These are phyloP conservation scores for Biscutella auriculata DNA, from an alignment of 441 rosid genomes.

Conservation along the genomic window DNA sequence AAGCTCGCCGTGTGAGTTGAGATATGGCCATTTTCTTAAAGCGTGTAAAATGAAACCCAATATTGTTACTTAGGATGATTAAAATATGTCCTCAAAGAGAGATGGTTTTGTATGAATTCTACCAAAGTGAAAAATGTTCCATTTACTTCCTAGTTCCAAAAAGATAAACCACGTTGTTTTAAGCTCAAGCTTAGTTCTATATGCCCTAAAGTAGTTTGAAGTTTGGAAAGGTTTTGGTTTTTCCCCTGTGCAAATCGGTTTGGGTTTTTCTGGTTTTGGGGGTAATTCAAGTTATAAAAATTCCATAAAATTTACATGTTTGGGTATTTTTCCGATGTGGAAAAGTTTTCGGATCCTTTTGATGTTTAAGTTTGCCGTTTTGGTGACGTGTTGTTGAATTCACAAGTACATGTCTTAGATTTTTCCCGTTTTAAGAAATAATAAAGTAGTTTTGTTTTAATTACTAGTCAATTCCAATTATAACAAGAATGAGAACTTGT, in stretches of 20 bases:
- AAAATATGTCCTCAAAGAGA: neutral
- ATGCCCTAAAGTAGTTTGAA: neutral
- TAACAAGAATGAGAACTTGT: slow-evolving; percentile 7
- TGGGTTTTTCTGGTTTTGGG: too few relatives aligned
- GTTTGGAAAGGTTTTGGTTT: too few relatives aligned
- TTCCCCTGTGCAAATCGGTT: too few relatives aligned
- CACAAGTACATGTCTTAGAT: neutral
- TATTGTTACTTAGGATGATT: neutral
- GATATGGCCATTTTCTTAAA: neutral
- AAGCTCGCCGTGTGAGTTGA: slow-evolving; percentile 67
- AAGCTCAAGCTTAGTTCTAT: neutral
- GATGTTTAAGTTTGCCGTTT: neutral
- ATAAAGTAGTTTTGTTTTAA: neutral
- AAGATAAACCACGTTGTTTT: neutral
- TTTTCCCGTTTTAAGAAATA: too few relatives aligned
- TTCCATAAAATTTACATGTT: too few relatives aligned
- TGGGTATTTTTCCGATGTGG: neutral
- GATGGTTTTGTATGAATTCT: neutral
- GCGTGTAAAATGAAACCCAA: slow-evolving; percentile 3
- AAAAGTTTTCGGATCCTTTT: neutral
- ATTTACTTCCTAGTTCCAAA: neutral
- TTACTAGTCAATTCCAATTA: slow-evolving; percentile 4
- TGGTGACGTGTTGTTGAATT: too few relatives aligned
- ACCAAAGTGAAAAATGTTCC: neutral
- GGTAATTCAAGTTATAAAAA: too few relatives aligned